Evolutionary conservation across 108 stramenopile genomes (phyloP).

Genomic region (Fragilaria crotonensis): DNA sequence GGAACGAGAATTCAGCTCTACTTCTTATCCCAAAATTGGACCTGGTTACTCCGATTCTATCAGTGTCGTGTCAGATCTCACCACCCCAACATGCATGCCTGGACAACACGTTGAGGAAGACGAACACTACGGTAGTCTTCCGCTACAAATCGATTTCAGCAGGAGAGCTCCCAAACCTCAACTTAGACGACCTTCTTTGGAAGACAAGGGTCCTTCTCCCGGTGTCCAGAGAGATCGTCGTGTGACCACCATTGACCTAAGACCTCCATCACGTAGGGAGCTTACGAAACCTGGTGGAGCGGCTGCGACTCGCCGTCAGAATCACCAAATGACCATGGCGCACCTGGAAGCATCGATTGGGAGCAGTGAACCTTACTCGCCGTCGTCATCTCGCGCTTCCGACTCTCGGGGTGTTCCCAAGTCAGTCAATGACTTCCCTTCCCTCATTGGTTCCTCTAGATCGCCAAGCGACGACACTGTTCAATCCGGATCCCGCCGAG

Average conservation of each 20-base stretch:
- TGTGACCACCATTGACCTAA: not conserved
- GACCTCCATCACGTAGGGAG: not conserved
- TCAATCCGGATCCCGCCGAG: not conserved
- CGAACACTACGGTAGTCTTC: conserved; percentile 43
- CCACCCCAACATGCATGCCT: conserved; percentile 52
- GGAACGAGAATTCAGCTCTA: not conserved
- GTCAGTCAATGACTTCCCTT: conserved; percentile 1
- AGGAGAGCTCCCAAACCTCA: not conserved
- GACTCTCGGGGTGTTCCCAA: not conserved
- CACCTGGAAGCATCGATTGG: conserved; percentile 16
- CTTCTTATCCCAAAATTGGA: conserved; percentile 49
- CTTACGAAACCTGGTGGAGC: conserved; percentile 26
- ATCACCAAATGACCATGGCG: conserved; percentile 37
- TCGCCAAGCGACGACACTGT: not conserved
- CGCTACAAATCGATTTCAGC: conserved; percentile 15
- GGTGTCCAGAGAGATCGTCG: not conserved
- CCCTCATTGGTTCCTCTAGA: not conserved
- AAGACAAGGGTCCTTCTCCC: not conserved
- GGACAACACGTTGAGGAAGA: conserved; percentile 34
- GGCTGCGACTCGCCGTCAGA: conserved; percentile 36
- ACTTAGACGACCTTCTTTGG: not conserved
- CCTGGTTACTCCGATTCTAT: conserved; percentile 46
- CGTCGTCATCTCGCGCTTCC: not conserved
- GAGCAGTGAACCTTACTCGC: not conserved
- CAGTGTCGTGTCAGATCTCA: conserved; percentile 40